These are phyloP conservation scores for Sisymbrium irio DNA, from an alignment of 345 rosid genomes.

Conservation along the genomic window DNA sequence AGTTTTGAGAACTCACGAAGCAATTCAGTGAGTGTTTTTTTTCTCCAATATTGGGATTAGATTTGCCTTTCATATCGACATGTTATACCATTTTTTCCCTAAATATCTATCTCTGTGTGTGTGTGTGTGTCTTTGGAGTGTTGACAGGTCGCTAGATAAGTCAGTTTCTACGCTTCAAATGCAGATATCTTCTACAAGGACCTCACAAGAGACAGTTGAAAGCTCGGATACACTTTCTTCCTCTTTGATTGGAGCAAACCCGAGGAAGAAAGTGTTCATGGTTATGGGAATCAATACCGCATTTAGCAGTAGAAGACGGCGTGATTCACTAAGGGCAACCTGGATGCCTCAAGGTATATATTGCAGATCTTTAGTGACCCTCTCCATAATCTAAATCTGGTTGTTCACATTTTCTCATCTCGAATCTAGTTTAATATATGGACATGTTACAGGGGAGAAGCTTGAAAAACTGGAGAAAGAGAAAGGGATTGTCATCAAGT, in stretches of 20 bases:
- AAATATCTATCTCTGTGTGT: not conserved
- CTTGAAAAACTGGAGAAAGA: constrained; percentile 76
- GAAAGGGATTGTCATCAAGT: constrained; percentile 85
- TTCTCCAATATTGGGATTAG: not conserved
- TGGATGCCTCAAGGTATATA: constrained; percentile 98
- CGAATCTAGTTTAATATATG: not conserved
- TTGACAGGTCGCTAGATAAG: constrained; percentile 74
- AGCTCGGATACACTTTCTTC: constrained; percentile 24
- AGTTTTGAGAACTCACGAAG: constrained; percentile 74
- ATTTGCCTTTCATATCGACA: not conserved
- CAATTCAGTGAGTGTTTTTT: constrained; percentile 64
- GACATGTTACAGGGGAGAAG: constrained; percentile 56
- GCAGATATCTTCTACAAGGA: constrained; percentile 67
- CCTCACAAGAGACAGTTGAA: constrained; percentile 47
- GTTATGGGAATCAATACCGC: constrained; percentile 97
- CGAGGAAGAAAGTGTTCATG: constrained; percentile 68
- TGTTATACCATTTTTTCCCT: not conserved
- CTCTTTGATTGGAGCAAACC: constrained; percentile 20
- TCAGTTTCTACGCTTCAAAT: constrained; percentile 61
- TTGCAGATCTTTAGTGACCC: not conserved
- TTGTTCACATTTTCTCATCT: not conserved
- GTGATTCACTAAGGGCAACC: constrained; percentile 90
- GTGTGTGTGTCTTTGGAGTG: constrained; percentile 28
- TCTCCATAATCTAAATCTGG: not conserved
- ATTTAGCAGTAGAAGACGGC: constrained; percentile 95